A percentile compares a stretch with the other conserved stretches of the same genome.
Conservation (phyloP, 352 stramenopile species). For the Globisporangium iwayamae region DNA sequence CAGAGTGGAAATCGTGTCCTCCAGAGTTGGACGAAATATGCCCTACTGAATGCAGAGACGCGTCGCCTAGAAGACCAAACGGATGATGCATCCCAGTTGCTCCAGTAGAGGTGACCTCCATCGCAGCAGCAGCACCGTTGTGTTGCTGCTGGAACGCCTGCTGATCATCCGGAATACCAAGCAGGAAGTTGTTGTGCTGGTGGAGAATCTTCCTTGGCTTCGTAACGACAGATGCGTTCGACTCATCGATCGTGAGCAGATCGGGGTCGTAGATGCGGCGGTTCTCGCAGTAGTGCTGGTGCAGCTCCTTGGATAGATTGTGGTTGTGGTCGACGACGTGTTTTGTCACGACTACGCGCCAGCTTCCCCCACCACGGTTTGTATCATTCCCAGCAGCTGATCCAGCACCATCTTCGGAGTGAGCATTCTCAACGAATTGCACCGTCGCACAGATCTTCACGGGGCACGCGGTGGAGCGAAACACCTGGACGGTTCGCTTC, state of each 20-base stretch:
- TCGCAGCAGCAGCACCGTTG: neutral
- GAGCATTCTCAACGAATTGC: slow-evolving; percentile 35
- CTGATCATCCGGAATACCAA: neutral
- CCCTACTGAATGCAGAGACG: neutral
- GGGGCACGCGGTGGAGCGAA: slow-evolving; percentile 62
- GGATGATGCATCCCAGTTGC: neutral
- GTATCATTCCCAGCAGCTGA: neutral
- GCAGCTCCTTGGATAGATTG: slow-evolving; percentile 70
- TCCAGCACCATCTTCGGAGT: neutral
- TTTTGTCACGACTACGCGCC: slow-evolving; percentile 74
- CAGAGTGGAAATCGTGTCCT: neutral
- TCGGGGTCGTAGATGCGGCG: slow-evolving; percentile 75
- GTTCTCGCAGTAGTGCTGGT: slow-evolving; percentile 76
- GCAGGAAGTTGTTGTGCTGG: neutral
- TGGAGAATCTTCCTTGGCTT: slow-evolving; percentile 16
- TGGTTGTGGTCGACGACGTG: slow-evolving; percentile 79
- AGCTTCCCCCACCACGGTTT: slow-evolving; percentile 18
- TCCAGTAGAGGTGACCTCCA: neutral
- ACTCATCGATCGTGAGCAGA: slow-evolving; percentile 54
- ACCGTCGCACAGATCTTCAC: slow-evolving; percentile 81
- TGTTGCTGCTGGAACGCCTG: neutral
- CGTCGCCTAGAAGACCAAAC: neutral
- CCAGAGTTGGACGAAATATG: neutral
- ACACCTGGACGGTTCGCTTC: slow-evolving; percentile 58
- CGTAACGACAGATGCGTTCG: slow-evolving; percentile 25